Percentiles rank a stretch among this genome's conserved stretches.
Evolutionary conservation across 257 asterid species (phyloP).

Genomic region (Handroanthus guayacan): DNA sequence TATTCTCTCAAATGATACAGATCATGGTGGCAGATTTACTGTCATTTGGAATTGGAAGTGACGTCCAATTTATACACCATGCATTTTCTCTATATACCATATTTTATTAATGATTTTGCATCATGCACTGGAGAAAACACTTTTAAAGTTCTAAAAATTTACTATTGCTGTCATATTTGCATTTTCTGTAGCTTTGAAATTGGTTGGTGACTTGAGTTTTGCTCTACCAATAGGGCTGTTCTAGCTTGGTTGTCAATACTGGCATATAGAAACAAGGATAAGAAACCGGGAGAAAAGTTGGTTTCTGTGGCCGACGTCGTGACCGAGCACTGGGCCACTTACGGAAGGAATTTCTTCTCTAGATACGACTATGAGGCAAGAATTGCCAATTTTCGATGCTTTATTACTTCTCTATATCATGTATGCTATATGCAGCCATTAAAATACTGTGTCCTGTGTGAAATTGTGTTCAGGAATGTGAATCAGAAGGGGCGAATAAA

Average conservation of each 20-base stretch:
- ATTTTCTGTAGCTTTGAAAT: neutral
- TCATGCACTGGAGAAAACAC: neutral
- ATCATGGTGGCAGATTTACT: neutral
- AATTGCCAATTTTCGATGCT: constrained; percentile 29
- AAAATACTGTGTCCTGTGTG: constrained; percentile 28
- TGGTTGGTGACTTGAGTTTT: constrained; percentile 31
- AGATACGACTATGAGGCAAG: constrained; percentile 97
- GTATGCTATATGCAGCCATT: neutral
- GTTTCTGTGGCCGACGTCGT: constrained; percentile 93
- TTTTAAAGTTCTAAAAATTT: neutral
- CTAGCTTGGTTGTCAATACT: constrained; percentile 97
- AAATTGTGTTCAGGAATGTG: constrained; percentile 73
- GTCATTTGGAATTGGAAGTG: neutral
- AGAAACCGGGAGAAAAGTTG: constrained; percentile 76
- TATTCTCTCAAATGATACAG: neutral
- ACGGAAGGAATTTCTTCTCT: constrained; percentile 93
- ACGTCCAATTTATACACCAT: neutral
- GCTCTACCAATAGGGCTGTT: constrained; percentile 75
- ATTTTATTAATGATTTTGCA: neutral
- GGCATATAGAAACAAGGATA: constrained; percentile 83
- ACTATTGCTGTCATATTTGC: neutral
- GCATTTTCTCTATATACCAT: neutral
- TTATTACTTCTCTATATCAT: constrained; percentile 8
- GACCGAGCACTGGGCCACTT: constrained; percentile 88
- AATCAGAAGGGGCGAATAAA: constrained; percentile 83